These are phyloP conservation scores for Catenaria anguillulae DNA, from an alignment of 371 early-diverging fungal species.

Conservation along the genomic window DNA sequence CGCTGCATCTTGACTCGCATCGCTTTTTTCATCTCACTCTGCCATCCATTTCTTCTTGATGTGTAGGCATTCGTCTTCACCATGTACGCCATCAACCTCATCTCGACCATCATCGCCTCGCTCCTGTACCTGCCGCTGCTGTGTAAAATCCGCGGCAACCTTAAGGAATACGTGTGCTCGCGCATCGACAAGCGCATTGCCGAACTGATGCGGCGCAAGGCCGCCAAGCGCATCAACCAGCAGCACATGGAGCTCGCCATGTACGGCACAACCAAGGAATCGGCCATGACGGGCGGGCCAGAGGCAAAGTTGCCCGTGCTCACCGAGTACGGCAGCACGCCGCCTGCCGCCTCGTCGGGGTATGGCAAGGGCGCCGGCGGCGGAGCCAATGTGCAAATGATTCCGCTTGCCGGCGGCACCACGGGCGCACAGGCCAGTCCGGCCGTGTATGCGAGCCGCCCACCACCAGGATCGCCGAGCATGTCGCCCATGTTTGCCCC, in stretches of 20 bases:
- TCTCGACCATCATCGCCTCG: slow-evolving; percentile 40
- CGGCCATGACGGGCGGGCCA: not conserved
- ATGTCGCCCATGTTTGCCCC: not conserved
- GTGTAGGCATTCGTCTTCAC: slow-evolving; percentile 49
- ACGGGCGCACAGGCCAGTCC: not conserved
- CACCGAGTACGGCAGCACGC: not conserved
- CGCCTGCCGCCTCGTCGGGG: not conserved
- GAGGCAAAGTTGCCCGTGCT: not conserved
- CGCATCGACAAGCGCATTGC: slow-evolving; percentile 66
- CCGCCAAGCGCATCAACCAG: slow-evolving; percentile 22
- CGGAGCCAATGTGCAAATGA: too few relatives aligned
- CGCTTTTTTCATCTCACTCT: too few relatives aligned
- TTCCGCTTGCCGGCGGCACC: too few relatives aligned
- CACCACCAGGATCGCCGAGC: not conserved
- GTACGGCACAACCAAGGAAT: not conserved
- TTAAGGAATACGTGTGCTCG: slow-evolving; percentile 82
- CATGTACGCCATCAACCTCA: slow-evolving; percentile 41
- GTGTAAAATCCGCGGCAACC: slow-evolving; percentile 64
- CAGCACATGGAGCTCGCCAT: slow-evolving; percentile 16
- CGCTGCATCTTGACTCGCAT: too few relatives aligned
- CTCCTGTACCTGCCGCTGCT: slow-evolving; percentile 67
- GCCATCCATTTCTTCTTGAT: too few relatives aligned
- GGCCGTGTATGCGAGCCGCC: too few relatives aligned
- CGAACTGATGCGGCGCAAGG: slow-evolving; percentile 23
- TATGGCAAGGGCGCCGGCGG: not conserved